Evolutionary conservation across 768 basidiomycete genomes (phyloP), one percentile per base, ranked within the genome.

Genomic region (Chalciporus pseudorubinellus): DNA sequence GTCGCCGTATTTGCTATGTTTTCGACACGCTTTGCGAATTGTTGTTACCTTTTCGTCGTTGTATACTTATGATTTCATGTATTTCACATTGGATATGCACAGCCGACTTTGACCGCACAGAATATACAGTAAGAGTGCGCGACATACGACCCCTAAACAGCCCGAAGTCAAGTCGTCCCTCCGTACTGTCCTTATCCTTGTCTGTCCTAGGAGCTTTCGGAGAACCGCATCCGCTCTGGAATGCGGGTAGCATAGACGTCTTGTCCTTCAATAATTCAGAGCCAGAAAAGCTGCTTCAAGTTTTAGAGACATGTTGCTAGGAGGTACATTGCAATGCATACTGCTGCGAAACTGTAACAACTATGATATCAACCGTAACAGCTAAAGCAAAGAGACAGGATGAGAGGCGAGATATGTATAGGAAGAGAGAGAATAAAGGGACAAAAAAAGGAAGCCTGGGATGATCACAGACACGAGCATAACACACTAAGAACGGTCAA

Each of bases 331-430:
- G 63, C 56, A 50, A 65, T 60, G 65, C 42, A 51, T 46, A 55
- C 55, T 50, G 56, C 60, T 58, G 58, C 55, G 29, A 44, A 56
- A 65, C 61, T 54, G 46, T 60, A 58, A 64, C 57, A 62, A 52
- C 46, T 50, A 56, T 55, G 62, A 62, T 57, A 67, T 65, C 56
- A 58, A 62, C n/a, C n/a, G n/a, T n/a, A 66, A 26, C 66, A 66
- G 57, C 57, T 58, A 48, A 62, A 63, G 66, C 55, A 62, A 59
- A 56, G 44, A 56, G 26, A 56, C 16, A 46, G 38, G 38, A 41
- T 6, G 46, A 53, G 36, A 45, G 40, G 48, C 48, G 42, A 42
- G 20, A 59, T 26, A 7, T 26, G 45, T 28, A 51, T 22, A 28
- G 20, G 51, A 52, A 55, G 14, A 45, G 21, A 51, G 58, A 33